Conservation (phyloP, 495 filamentous ascomycete genomes). For the Daldinia decipiens region DNA sequence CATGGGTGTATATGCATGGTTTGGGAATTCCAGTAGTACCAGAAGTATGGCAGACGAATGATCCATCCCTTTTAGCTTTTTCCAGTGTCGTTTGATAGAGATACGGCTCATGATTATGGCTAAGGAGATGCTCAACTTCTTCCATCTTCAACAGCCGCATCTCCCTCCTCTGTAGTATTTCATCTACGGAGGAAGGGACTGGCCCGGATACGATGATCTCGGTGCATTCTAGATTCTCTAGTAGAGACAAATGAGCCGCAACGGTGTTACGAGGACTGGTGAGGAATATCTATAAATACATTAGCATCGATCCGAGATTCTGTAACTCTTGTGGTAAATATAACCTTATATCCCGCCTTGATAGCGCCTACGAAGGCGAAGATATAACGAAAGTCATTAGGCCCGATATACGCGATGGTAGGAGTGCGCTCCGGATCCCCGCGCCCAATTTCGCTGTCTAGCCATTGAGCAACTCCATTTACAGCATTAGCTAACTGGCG, state of each 20-base stretch:
- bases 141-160: neutral
- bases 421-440: neutral
- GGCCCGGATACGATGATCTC: slow-evolving; percentile 2
- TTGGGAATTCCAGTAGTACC: neutral
- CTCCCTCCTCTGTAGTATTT: neutral
- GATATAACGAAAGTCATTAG: slow-evolving; percentile 1
- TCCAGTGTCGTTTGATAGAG: neutral
- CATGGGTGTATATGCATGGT: neutral
- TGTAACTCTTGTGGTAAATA: neutral
- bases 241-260: slow-evolving; percentile 1
- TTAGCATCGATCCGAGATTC: neutral
- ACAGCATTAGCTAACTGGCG: neutral
- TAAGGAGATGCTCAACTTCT: neutral
- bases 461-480: slow-evolving; percentile 3
- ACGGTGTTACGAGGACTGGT: neutral
- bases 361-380: slow-evolving; percentile 1
- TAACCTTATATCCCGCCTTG: neutral
- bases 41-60: slow-evolving; percentile 2
- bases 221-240: neutral
- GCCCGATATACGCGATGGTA: neutral
- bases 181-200: neutral
- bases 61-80: neutral
- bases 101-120: neutral
- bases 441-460: neutral
- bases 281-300: neutral